Base-by-base conservation (phyloP, 1,139 yeast genomes). In the Pichia sp. region DNA sequence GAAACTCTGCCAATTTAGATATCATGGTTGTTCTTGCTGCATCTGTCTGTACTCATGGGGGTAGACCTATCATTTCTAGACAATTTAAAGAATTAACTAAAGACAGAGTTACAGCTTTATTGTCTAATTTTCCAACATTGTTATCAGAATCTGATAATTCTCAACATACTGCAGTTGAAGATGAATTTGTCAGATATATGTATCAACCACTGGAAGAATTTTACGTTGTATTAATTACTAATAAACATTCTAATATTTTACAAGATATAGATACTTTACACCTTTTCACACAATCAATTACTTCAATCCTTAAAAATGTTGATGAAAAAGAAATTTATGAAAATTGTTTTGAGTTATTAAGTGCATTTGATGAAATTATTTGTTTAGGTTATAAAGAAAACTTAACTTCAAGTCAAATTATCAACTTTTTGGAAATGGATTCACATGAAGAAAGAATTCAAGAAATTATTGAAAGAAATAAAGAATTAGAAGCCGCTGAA, bases 381-480 rank as follows among this genome's bases (percentile, higher is more conserved):
- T 81, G 81, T 46, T 72, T 87, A 67, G 99, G 98, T 16, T 89
- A 83, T 69, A 81, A 87, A 57, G 99, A 94, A 65, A 86, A 87
- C 64, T 71, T 92, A 55, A 80, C 94, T 1, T 64, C 85, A 55
- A 67, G 81, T 46, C 98, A 92, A 69, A 87, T 94, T 53, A 81
- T 80, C 64, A 86, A 95, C 16, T 92, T 87, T 68, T 73, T 94
- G 67, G 94, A 89, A 63, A 92, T 94, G 98, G 97, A 94, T 67
- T 85, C 96, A 35, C 97, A 92, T 62, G 98, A 94, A 67, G 99
- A 94, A 68, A 90, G 87, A 71, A 90, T 94, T 60, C 97, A 92
- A 70, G 97, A 94, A 64, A 90, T 92, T 62, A 92, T 94, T 59
- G 97, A 92, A 66, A 81, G 95, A 63, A 92, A 92, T 69, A 94